Percentiles rank a stretch among this genome's conserved stretches.
Evolutionary conservation across 2,329 filamentous ascomycete species (phyloP).

Genomic region (Colletotrichum limetticola): DNA sequence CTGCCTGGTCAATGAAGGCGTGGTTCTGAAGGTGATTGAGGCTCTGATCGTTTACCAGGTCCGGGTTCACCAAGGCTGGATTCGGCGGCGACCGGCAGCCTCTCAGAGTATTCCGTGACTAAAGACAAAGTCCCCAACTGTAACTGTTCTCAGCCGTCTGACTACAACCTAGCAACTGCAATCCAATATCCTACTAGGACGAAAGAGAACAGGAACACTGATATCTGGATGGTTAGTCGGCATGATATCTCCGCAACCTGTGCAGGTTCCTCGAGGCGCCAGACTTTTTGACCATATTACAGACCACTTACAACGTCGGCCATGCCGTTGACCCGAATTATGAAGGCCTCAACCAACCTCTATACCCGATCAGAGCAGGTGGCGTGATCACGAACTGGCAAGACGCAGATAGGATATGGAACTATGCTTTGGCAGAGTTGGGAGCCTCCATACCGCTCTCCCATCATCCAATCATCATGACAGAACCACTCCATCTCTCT

Average conservation of each 20-base stretch:
- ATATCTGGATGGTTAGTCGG: not conserved
- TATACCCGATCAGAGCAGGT: not conserved
- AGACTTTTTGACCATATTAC: rapidly evolving
- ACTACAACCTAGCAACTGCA: not conserved
- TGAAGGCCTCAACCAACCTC: not conserved
- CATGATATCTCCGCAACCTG: too few species aligned
- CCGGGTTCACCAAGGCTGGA: slow-evolving; percentile 16
- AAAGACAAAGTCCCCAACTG: not conserved
- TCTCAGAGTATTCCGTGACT: slow-evolving; percentile 7
- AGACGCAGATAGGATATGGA: not conserved
- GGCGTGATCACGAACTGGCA: not conserved
- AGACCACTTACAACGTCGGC: slow-evolving; percentile 8
- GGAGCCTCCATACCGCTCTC: not conserved
- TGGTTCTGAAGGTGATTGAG: not conserved
- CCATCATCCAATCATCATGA: not conserved
- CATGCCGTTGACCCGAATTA: not conserved
- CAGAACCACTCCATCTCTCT: slow-evolving; percentile 1
- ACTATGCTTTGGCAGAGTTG: not conserved
- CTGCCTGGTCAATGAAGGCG: not conserved
- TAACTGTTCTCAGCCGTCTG: not conserved
- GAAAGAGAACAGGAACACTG: not conserved
- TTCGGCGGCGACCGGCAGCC: not conserved
- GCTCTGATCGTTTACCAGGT: not conserved
- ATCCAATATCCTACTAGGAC: slow-evolving; percentile 15
- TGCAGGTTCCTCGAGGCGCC: too few species aligned